Conservation (phyloP, 2,329 filamentous ascomycete species). For the Fusarium siculi region DNA sequence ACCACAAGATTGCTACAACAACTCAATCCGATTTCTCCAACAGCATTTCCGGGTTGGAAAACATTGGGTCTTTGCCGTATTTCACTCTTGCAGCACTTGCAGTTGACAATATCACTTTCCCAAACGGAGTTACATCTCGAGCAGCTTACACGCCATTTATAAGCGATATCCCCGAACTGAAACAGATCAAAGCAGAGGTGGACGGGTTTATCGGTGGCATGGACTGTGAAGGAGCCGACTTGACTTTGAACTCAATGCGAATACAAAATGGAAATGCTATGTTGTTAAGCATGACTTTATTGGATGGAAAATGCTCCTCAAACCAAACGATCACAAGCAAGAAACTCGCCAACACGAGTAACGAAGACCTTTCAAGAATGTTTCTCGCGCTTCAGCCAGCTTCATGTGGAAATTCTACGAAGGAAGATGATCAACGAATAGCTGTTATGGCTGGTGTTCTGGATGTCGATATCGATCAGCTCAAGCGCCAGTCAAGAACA, state of each 20-base stretch:
- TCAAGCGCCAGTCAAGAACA: constrained; percentile 26
- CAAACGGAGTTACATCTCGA: constrained; percentile 48
- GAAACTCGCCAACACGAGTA: constrained; percentile 22
- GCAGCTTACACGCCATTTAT: constrained; percentile 51
- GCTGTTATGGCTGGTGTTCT: constrained; percentile 34
- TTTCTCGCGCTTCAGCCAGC: constrained; percentile 35
- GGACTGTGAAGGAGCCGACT: constrained; percentile 45
- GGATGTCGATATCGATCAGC: constrained; percentile 25
- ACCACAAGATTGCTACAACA: constrained; percentile 39
- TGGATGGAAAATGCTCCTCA: constrained; percentile 27
- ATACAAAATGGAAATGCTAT: constrained; percentile 24
- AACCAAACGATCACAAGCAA: constrained; percentile 33
- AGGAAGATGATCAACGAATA: constrained; percentile 36
- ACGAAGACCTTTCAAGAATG: constrained; percentile 20
- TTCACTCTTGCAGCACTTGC: constrained; percentile 50
- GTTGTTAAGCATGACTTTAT: constrained; percentile 47
- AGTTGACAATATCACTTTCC: constrained; percentile 42
- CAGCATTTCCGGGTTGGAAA: constrained; percentile 38
- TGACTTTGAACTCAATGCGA: constrained; percentile 41
- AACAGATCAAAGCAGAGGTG: constrained; percentile 46
- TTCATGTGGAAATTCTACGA: constrained; percentile 30
- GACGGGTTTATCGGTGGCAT: constrained; percentile 49
- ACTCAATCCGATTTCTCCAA: constrained; percentile 46
- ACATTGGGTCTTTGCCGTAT: constrained; percentile 46
- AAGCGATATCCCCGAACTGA: constrained; percentile 36